Evolutionary conservation across 371 early-diverging fungal species (phyloP).

Genomic region (Rhizopus microsporus): DNA sequence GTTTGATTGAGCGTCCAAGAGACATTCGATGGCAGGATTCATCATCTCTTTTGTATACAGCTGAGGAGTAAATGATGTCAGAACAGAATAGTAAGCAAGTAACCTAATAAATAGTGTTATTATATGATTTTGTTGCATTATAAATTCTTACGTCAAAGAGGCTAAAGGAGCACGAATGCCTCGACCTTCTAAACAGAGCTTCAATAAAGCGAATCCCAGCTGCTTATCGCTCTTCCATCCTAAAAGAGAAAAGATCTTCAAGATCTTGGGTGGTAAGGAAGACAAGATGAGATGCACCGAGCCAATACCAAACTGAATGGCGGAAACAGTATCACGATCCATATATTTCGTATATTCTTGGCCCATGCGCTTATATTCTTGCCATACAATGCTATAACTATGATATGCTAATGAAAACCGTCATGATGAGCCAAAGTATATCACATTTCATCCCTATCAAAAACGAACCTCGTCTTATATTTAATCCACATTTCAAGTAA

Average conservation of each 20-base stretch:
- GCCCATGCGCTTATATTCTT: conserved; percentile 55
- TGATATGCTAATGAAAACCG: conserved; percentile 34
- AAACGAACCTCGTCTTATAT: conserved; percentile 59
- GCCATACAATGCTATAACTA: conserved; percentile 52
- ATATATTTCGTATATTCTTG: conserved; percentile 47
- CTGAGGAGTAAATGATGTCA: conserved; percentile 54
- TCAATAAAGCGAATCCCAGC: conserved; percentile 58
- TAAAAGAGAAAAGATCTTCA: conserved; percentile 52
- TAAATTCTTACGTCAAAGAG: conserved; percentile 50
- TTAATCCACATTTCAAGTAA: conserved; percentile 62
- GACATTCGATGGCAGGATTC: conserved; percentile 56
- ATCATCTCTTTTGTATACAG: conserved; percentile 41
- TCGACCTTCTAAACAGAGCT: conserved; percentile 52
- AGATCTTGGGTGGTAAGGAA: conserved; percentile 59
- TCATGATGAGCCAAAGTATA: not conserved
- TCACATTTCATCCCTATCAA: not conserved
- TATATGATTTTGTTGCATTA: not conserved
- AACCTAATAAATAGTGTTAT: conserved; percentile 20
- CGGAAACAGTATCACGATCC: conserved; percentile 51
- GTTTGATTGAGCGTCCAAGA: conserved; percentile 53
- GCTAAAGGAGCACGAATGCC: conserved; percentile 63
- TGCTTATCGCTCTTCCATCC: conserved; percentile 63
- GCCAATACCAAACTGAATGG: conserved; percentile 59
- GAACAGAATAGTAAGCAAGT: conserved; percentile 51
- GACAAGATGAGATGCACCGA: conserved; percentile 62